Evolutionary conservation across 768 basidiomycete species (phyloP), one percentile per base, ranked within the genome.

Genomic region (Xerocomus brunneocitrinus): DNA sequence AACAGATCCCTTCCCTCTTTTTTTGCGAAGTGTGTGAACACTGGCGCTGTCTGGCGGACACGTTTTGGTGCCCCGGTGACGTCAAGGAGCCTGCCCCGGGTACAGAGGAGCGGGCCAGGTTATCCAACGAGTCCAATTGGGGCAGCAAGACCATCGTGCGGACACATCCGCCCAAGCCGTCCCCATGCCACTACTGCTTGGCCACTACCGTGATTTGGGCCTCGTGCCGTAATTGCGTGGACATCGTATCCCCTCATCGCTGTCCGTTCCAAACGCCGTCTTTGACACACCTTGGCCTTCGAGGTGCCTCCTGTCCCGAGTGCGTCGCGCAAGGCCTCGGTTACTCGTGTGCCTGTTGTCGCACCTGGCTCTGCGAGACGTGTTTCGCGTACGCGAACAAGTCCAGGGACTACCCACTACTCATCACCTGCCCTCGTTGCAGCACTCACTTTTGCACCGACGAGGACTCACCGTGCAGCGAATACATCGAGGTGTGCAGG

Each of bases 11-110:
- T 22, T 8, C 55, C 13, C 51, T 62, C 35, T 24, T 54, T 31
- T 7, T 28, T 25, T 65, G 57, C 16, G 27, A 51, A 28, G 8
- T 0, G 3, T 59, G 63, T 24, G 13, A 47, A 36, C 13, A 0
- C 13, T 62, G 59, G 54, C 39, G 49, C 40, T 65, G 60, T 9
- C 49, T 34, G 10, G 47, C 52, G 27, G 60, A 65, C 50, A 9
- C 16, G 8, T 6, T 42, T 0, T 62, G 62, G 62, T 65, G 62
- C 35, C 24, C 42, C 4, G 63, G 63, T 4, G 12, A 52, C 8
- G 5, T 62, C 47, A 4, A 28, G 31, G 22, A 56, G 3, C 63
- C 54, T 8, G 8, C 52, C 10, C 19, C 31, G 8, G 60, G 50
- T 3, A 56, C 63, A 5, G n/a, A 39, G 16, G 56, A 47, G 5